Evolutionary conservation across 176 grass and related monocot species (phyloP).

Genomic region (Avena atlantica): DNA sequence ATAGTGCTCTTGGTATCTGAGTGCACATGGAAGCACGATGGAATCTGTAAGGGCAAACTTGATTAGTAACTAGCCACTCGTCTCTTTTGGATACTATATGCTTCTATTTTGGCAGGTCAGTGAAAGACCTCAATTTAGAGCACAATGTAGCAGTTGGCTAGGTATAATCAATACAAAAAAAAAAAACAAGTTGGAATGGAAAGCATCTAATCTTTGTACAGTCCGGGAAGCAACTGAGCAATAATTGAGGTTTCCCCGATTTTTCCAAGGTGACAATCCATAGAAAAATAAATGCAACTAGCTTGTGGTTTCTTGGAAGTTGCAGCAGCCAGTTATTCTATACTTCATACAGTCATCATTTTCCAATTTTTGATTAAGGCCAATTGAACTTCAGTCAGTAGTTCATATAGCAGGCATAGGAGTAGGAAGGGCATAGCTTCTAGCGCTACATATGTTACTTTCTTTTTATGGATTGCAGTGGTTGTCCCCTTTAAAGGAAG

Average conservation of each 20-base stretch:
- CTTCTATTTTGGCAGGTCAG: not conserved
- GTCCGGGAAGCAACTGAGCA: not conserved
- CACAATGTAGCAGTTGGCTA: not conserved
- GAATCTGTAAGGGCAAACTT: not conserved
- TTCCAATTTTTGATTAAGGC: not conserved
- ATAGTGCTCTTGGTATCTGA: too few relatives aligned
- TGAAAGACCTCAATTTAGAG: not conserved
- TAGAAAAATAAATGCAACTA: too few relatives aligned
- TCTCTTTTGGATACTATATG: not conserved
- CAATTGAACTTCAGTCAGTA: too few relatives aligned
- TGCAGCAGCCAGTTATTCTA: not conserved
- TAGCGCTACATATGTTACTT: too few relatives aligned
- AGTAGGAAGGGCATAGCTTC: too few relatives aligned
- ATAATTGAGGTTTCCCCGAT: not conserved
- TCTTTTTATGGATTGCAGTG: too few relatives aligned
- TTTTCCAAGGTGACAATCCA: not conserved
- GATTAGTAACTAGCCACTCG: not conserved
- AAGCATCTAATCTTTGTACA: not conserved
- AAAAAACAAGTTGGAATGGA: not conserved
- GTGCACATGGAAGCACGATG: too few relatives aligned
- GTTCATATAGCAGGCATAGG: too few relatives aligned
- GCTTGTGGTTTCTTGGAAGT: too few relatives aligned
- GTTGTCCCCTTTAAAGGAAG: too few relatives aligned
- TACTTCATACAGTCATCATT: not conserved
- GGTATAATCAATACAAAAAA: not conserved